These are phyloP conservation scores for Jimgerdemannia flammicorona DNA, from an alignment of 192 early-diverging fungal species.

Conservation along the genomic window DNA sequence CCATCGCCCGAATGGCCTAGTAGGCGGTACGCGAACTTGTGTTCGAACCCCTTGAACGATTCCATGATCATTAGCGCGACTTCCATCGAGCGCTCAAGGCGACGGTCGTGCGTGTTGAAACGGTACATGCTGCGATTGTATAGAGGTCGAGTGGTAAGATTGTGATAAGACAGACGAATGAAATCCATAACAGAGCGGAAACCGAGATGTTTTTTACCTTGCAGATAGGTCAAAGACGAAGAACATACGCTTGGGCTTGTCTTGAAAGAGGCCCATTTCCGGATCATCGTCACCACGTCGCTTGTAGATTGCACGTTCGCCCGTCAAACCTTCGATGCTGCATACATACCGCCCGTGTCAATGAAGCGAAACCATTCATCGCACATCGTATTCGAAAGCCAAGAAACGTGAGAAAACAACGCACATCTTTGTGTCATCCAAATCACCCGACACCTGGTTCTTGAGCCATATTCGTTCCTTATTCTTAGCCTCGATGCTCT, in stretches of 20 bases:
- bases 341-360: not conserved
- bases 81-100: slow-evolving; percentile 59
- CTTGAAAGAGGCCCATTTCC: slow-evolving; percentile 62
- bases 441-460: slow-evolving; percentile 74
- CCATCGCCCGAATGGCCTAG: slow-evolving; percentile 76
- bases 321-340: slow-evolving; percentile 67
- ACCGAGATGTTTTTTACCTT: slow-evolving; percentile 30
- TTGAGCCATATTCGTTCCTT: slow-evolving; percentile 82
- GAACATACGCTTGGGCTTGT: slow-evolving; percentile 71
- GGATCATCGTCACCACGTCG: slow-evolving; percentile 72
- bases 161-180: not conserved
- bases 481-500: slow-evolving; percentile 72
- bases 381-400: not conserved
- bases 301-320: slow-evolving; percentile 77
- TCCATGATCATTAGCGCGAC: slow-evolving; percentile 71
- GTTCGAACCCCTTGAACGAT: slow-evolving; percentile 67
- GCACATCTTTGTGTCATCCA: slow-evolving; percentile 76
- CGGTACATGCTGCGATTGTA: slow-evolving; percentile 49
- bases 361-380: too few relatives aligned
- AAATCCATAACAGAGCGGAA: slow-evolving; percentile 5
- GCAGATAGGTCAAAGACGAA: slow-evolving; percentile 81
- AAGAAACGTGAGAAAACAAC: not conserved
- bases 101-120: slow-evolving; percentile 59
- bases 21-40: slow-evolving; percentile 78
- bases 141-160: not conserved